Conservation (phyloP, 345 rosid species). For the Lenwebbia sp. region DNA sequence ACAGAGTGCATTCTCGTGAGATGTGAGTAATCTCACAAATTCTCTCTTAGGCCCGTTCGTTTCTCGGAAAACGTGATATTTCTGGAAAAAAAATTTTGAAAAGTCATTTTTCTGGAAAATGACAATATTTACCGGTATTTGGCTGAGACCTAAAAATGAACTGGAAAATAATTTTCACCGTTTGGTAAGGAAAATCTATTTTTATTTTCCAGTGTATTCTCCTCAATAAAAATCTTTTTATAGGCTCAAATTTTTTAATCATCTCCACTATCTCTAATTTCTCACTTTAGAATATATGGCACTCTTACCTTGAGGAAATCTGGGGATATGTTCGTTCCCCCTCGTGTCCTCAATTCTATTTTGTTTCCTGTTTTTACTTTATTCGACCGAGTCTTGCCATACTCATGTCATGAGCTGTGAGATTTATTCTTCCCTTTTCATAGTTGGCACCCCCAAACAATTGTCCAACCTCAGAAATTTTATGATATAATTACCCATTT, state of each 20-base stretch:
- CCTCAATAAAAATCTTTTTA: too few species aligned
- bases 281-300: neutral
- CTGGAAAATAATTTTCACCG: too few species aligned
- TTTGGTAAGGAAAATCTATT: too few species aligned
- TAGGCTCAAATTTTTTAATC: neutral
- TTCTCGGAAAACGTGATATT: too few species aligned
- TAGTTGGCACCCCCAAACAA: neutral
- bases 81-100: too few species aligned
- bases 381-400: neutral
- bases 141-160: too few species aligned
- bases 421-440: neutral
- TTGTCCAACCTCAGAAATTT: neutral
- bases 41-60: too few species aligned
- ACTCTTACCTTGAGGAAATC: neutral
- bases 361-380: neutral
- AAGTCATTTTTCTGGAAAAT: too few species aligned
- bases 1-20: too few species aligned
- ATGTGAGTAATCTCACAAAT: too few species aligned
- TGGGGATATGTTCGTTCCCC: neutral
- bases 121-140: too few species aligned
- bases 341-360: neutral
- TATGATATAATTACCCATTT: neutral
- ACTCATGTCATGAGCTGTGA: neutral
- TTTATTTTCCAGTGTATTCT: too few species aligned
- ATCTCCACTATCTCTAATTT: neutral